Evolutionary conservation across 164 flowering plant species (phyloP).

Genomic region (Tetrastigma voinierianum): DNA sequence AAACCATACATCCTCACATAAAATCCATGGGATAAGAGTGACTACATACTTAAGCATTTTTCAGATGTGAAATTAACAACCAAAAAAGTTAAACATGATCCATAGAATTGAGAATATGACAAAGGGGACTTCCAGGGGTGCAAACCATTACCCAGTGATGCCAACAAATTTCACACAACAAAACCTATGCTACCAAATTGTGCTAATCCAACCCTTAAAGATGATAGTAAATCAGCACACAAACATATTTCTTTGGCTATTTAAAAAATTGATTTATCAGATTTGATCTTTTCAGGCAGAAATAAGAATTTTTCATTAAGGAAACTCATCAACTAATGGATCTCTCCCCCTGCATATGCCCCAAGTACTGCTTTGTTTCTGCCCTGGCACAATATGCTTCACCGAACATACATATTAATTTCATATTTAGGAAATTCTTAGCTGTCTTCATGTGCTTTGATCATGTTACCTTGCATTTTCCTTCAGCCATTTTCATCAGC

Average conservation of each 20-base stretch:
- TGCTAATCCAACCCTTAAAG: neutral
- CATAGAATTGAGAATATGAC: no score
- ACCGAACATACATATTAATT: neutral
- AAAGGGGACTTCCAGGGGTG: neutral
- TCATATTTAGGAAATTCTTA: neutral
- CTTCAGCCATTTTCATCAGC: conserved; percentile 99
- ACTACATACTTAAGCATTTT: no score
- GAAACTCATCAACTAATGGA: neutral
- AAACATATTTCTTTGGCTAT: neutral
- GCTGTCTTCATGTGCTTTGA: neutral
- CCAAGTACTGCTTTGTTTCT: no score
- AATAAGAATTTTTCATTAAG: neutral
- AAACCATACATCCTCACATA: no score
- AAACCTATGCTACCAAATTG: neutral
- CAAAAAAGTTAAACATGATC: no score
- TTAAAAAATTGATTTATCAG: neutral
- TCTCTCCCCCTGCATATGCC: neutral
- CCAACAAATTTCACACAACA: neutral
- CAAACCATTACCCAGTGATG: neutral
- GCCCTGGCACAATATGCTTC: neutral
- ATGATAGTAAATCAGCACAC: neutral
- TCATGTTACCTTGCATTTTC: conserved; percentile 81
- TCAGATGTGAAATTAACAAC: no score
- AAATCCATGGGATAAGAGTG: no score
- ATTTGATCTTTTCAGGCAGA: neutral